Conservation (phyloP, 306 rosid species). For the Luffa aegyptiaca region DNA sequence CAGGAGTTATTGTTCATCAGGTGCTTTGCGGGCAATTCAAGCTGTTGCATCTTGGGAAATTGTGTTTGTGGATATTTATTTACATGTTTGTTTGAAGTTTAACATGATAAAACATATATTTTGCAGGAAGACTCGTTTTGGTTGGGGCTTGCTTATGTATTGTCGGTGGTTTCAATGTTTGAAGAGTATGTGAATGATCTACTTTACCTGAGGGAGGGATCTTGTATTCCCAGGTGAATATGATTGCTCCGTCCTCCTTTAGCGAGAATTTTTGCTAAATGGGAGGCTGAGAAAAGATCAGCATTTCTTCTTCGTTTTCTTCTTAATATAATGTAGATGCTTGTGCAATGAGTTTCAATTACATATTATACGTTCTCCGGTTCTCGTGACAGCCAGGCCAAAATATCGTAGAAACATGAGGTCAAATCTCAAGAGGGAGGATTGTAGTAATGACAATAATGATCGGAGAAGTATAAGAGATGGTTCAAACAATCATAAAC, state of each 20-base stretch:
- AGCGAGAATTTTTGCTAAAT: neutral
- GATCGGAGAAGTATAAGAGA: constrained; percentile 20
- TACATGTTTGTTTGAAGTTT: neutral
- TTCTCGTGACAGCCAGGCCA: constrained; percentile 73
- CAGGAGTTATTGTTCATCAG: constrained; percentile 70
- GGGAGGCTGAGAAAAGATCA: neutral
- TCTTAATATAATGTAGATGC: neutral
- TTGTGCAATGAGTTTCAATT: neutral
- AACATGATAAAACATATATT: neutral
- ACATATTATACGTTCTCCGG: neutral
- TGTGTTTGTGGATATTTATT: neutral
- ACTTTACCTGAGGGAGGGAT: constrained; percentile 69
- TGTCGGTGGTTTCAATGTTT: constrained; percentile 62
- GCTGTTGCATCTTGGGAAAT: neutral
- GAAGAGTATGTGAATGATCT: constrained; percentile 82
- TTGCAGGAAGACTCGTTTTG: constrained; percentile 50
- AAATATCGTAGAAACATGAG: constrained; percentile 31
- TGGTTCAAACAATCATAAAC: constrained; percentile 19
- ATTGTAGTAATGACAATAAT: constrained; percentile 9
- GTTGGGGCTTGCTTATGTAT: constrained; percentile 58
- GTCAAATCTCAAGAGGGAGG: constrained; percentile 11
- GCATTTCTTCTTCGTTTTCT: neutral
- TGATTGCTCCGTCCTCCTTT: neutral
- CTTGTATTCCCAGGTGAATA: constrained; percentile 71
- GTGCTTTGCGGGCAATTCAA: constrained; percentile 13